Base-by-base conservation (phyloP, 2,329 filamentous ascomycete genomes). In the Chrysoporthe cubensis region DNA sequence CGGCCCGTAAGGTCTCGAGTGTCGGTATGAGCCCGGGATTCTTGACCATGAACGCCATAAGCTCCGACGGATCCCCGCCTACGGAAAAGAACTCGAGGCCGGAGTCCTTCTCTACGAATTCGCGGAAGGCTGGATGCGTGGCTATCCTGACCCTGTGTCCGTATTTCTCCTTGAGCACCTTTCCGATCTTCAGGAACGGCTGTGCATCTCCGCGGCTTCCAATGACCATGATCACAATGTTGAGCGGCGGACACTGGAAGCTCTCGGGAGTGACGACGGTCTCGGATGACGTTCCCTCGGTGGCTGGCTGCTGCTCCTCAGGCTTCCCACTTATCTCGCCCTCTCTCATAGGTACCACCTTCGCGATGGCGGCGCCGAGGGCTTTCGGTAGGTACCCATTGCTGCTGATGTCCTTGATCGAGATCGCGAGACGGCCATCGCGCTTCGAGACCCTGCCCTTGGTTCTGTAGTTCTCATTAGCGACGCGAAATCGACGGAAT, bases 31-130 rank as follows among this genome's bases (percentile, higher is more conserved):
- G 83, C 4, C 91, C 91, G 0, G 88, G 91, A 73, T 95, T 94
- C 79, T 93, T 93, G 44, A 94, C 91, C 92, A 96, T 95, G 76
- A 94, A 95, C 0, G 91, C 90, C 92, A 95, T 95, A 1, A 96
- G 81, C 77, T 94, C 91, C 0, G 90, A 88, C 1, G 92, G 92
- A 72, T 95, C 89, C 1, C 92, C 92, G 1, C 92, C 92, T 1
- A 94, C 87, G 1, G 87, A 90, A 78, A 94, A 95, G 79, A 95
- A 95, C 72, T 95, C 92, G 0, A 95, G 82, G 0, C 88, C 90
- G 0, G 84, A 88, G 70, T 93, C 90, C 61, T 90, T 84, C 73
- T 92, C 85, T 1, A 95, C 87, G 72, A 94, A 93, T 0, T 92
- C 87, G 60, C 88, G 88, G 76, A 95, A 95, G 0, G 88, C 88